Base-by-base conservation (phyloP, 2,329 filamentous ascomycete genomes). In the Hawksworthiomyces lignivorus region DNA sequence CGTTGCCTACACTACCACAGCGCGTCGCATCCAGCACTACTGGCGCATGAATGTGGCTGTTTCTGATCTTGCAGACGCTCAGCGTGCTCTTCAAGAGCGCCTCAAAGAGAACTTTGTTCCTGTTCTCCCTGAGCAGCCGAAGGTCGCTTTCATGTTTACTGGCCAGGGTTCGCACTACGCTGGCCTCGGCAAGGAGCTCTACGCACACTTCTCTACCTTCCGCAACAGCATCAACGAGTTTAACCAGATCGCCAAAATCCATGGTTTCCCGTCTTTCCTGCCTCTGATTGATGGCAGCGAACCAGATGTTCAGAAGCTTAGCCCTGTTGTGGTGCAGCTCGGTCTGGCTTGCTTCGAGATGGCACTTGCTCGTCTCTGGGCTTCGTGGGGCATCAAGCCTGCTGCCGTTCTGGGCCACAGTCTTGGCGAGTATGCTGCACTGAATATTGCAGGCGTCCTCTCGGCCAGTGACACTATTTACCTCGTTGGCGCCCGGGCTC, bases 361-460 rank as follows among this genome's bases (percentile, higher is more conserved):
- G 62, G 75, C 76, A 6, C 60, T 80, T 10, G 69, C 69, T 4
- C 66, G 64, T 30, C 61, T 78, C 2, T 80, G 75, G 75, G 55
- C 50, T n/a, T 72, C 69, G 2, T 75, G 72, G 69, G 74, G 73
- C 28, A 62, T 80, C 42, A 61, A 58, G 32, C 75, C 75, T 3
- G 67, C 71, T 14, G 73, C 65, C 6, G 74, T 79, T 2, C 57
- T 78, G 12, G 75, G 75, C 15, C 75, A 78, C 59, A 84, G 80
- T 51, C 64, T 87, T 21, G 83, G 83, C 40, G 82, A 87, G 58
- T 87, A 86, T 52, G 81, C 83, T 28, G 82, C 83, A 30, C 72
- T 87, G 10, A 72, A 84, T 52, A 70, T 80, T 30, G 80, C 83
- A 40, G 83, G 82, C 37, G 81, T 87, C 14, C 65, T 87, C 22